Evolutionary conservation across 345 rosid genomes (phyloP), one percentile per base, ranked within the genome.

Genomic region (Schrenkiella parvula): DNA sequence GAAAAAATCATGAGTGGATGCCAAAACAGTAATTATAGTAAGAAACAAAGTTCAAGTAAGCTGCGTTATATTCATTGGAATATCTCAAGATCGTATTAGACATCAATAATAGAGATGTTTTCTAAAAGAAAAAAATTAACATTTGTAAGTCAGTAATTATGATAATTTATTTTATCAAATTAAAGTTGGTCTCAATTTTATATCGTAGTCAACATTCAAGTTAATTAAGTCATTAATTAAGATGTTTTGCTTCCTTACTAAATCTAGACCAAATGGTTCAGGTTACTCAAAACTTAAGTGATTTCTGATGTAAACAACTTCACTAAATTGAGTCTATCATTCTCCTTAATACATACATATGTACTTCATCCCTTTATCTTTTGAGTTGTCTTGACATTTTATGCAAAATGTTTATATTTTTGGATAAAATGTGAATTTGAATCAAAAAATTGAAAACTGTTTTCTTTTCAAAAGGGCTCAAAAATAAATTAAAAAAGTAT

Each of bases 241-340:
- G 42, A 9, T n/a, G 6, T 34, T 50, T 13, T 6, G 3, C 1
- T 19, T 15, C 21, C 8, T 29, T 29, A 21, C 6, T 47, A 60
- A 41, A 23, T 42, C 50, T 68, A 31, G 48, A 60, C 31, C 48
- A 75, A 52, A 60, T 51, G 39, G 59, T 38, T 23, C 63, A 51
- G 55, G 32, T 48, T 68, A 23, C 51, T 54, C 50, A 21, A 56
- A 65, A 57, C 6, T 37, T 6, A 47, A 59, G 56, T 23, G 32
- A 60, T 51, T 59, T 41, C 8, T 58, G 61, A 66, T 66, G 66
- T 67, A 59, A 58, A 50, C 62, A 31, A 52, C 55, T 74, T 50
- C 42, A 48, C 54, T 38, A 25, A 31, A 21, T 53, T 23, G 35
- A 63, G 25, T 3, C 7, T 15, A 29, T 13, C 32, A 37, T 23